Conservation (phyloP, 768 basidiomycete genomes). For the Pleurotus tuoliensis region DNA sequence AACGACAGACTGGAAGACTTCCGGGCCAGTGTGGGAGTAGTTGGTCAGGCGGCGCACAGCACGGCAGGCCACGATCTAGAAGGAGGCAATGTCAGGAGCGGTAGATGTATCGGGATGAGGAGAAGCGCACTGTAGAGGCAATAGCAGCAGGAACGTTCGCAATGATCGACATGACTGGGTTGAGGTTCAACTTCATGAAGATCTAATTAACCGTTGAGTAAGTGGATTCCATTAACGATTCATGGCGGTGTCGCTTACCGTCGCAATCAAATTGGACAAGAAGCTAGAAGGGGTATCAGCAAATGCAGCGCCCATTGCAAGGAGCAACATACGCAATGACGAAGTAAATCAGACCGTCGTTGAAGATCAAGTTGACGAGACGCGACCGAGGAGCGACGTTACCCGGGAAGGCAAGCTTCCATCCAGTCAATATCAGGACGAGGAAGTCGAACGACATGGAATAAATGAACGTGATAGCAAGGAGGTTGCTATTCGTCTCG, state of each 20-base stretch:
- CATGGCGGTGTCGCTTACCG: conserved; percentile 21
- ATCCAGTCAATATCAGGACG: conserved; percentile 57
- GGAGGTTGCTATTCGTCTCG: conserved; percentile 52
- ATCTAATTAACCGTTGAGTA: conserved; percentile 19
- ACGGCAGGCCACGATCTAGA: conserved; percentile 56
- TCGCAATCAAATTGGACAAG: conserved; percentile 60
- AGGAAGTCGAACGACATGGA: conserved; percentile 69
- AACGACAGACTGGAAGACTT: conserved; percentile 49
- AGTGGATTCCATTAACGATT: too few relatives aligned
- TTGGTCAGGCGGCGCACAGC: conserved; percentile 64
- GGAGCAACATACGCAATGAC: conserved; percentile 53
- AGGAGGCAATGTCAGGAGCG: background rate
- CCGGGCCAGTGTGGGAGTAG: conserved; percentile 45
- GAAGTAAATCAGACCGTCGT: conserved; percentile 73
- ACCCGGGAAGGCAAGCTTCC: conserved; percentile 48
- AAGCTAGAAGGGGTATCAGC: conserved; percentile 38
- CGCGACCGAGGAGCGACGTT: conserved; percentile 39
- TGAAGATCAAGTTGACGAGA: conserved; percentile 63
- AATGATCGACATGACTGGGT: conserved; percentile 52
- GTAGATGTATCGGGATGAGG: background rate
- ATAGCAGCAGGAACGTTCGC: conserved; percentile 56
- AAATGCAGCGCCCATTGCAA: too few relatives aligned
- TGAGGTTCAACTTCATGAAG: conserved; percentile 51
- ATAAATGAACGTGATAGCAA: conserved; percentile 69
- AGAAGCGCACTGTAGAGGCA: conserved; percentile 49